Evolutionary conservation across 148 eudicot species (phyloP).

Genomic region (Pouteria glomerata): DNA sequence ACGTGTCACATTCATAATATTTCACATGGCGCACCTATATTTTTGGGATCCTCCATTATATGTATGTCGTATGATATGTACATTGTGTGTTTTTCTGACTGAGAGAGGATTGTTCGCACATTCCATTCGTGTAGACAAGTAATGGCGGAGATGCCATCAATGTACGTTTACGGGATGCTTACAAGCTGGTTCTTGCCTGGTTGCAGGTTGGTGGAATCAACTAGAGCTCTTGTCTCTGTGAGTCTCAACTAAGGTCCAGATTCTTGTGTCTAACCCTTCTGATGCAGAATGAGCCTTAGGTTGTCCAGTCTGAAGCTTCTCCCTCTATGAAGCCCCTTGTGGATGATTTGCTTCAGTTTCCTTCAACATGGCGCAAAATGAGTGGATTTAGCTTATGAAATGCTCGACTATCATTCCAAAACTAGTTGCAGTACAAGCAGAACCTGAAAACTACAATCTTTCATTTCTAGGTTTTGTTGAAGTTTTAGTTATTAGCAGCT

Average conservation of each 20-base stretch:
- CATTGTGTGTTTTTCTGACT: background rate
- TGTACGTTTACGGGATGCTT: background rate
- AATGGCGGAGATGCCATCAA: background rate
- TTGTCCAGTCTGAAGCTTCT: too few species aligned
- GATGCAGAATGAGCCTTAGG: too few species aligned
- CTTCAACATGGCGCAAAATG: background rate
- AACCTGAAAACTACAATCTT: background rate
- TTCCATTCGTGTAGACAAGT: background rate
- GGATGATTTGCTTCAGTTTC: background rate
- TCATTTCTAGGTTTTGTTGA: too few species aligned
- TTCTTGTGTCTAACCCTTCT: too few species aligned
- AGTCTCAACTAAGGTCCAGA: too few species aligned
- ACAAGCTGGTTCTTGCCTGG: background rate
- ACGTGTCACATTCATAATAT: too few species aligned
- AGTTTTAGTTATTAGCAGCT: too few species aligned
- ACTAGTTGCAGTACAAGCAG: too few species aligned
- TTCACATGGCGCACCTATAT: too few species aligned
- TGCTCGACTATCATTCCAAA: background rate
- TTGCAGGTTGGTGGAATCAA: background rate
- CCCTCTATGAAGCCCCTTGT: background rate
- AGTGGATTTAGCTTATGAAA: background rate
- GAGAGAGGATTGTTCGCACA: background rate
- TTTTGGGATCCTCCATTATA: too few species aligned
- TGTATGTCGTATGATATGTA: too few species aligned
- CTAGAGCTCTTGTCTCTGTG: background rate